A percentile compares a stretch with the other conserved stretches of the same genome.
Conservation (phyloP, 2,329 filamentous ascomycete species). For the Venturia carpophila region DNA sequence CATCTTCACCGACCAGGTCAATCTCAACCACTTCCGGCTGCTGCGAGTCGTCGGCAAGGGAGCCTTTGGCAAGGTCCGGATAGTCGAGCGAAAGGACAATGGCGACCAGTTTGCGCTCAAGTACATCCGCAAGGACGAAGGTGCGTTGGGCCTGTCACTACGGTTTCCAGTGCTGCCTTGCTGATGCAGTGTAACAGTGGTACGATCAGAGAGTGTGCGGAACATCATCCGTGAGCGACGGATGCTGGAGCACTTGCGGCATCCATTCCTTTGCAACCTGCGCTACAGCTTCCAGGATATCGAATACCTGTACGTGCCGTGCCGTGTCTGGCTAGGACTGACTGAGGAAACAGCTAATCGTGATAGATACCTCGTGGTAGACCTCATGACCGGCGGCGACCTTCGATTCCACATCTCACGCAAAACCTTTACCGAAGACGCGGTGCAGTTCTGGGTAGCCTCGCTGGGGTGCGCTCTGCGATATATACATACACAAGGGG, state of each 20-base stretch:
- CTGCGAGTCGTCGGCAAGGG: slow-evolving; percentile 94
- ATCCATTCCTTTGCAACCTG: slow-evolving; percentile 96
- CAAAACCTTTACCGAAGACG: slow-evolving; percentile 96
- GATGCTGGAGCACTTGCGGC: slow-evolving; percentile 97
- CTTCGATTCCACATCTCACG: slow-evolving; percentile 94
- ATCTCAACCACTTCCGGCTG: slow-evolving; percentile 93
- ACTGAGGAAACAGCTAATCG: background rate
- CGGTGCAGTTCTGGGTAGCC: slow-evolving; percentile 93
- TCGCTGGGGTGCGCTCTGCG: slow-evolving; percentile 85
- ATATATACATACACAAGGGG: slow-evolving; percentile 37
- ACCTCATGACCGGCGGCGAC: slow-evolving; percentile 96
- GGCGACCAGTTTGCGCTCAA: slow-evolving; percentile 91
- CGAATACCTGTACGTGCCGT: slow-evolving; percentile 75
- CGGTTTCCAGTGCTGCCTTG: slow-evolving; percentile 20
- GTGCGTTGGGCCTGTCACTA: slow-evolving; percentile 41
- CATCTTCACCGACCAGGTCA: slow-evolving; percentile 90
- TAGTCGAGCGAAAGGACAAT: slow-evolving; percentile 96
- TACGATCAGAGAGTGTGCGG: slow-evolving; percentile 92
- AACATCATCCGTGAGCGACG: slow-evolving; percentile 96
- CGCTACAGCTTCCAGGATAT: slow-evolving; percentile 99
- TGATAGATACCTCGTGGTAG: slow-evolving; percentile 77
- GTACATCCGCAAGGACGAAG: slow-evolving; percentile 98
- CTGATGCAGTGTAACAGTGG: slow-evolving; percentile 53
- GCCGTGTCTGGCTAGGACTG: background rate
- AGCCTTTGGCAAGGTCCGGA: slow-evolving; percentile 96